A percentile compares a stretch with the other conserved stretches of the same genome.
phyloP scores from a whole-genome alignment of 2,329 filamentous ascomycete genomes.

The Rhynchosporium secalis region DNA sequence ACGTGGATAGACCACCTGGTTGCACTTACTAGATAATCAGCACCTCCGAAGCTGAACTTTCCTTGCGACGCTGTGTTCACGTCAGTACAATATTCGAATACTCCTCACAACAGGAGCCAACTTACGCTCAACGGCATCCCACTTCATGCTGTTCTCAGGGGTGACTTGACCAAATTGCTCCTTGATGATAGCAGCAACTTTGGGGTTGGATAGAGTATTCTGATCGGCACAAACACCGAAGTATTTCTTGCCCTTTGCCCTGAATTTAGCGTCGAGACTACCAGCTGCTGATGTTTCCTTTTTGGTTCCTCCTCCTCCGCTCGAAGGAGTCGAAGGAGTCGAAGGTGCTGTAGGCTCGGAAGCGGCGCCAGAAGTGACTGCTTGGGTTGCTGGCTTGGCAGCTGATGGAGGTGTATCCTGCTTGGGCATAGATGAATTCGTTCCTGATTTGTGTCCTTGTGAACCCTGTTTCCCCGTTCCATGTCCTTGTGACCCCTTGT shows the following conservation, averaged over 20 bases:
- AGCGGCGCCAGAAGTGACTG: too few relatives aligned
- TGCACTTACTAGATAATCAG: conserved; percentile 61
- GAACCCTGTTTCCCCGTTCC: too few relatives aligned
- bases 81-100: neutral
- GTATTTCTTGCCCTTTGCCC: conserved; percentile 65
- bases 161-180: conserved; percentile 65
- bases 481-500: too few relatives aligned
- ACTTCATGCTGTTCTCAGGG: conserved; percentile 71
- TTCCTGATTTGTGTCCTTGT: too few relatives aligned
- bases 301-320: too few relatives aligned
- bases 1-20: neutral
- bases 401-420: too few relatives aligned
- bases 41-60: conserved; percentile 51
- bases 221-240: conserved; percentile 60
- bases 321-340: too few relatives aligned
- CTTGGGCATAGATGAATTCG: too few relatives aligned
- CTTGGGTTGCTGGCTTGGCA: too few relatives aligned
- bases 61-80: conserved; percentile 15
- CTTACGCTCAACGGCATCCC: conserved; percentile 54
- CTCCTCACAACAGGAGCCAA: neutral
- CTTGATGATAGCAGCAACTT: conserved; percentile 58
- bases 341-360: too few relatives aligned
- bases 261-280: conserved; percentile 57
- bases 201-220: conserved; percentile 49
- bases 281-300: conserved; percentile 14